Evolutionary conservation across 306 rosid species (phyloP).

Genomic region (Potentilla sterilis): DNA sequence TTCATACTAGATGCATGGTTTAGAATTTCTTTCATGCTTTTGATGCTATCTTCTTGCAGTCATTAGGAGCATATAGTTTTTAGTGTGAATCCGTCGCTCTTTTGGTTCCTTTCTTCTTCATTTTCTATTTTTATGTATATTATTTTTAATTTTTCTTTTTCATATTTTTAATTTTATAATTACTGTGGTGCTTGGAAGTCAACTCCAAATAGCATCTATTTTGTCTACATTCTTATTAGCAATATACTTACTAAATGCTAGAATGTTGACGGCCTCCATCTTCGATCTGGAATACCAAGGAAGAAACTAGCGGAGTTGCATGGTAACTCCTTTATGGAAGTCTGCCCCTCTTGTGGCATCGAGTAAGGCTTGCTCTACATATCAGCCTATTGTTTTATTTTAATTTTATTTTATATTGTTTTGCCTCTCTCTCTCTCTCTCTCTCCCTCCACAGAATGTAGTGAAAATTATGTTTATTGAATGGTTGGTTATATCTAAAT

Average conservation of each 20-base stretch:
- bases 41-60: neutral
- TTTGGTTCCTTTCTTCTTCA: neutral
- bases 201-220: neutral
- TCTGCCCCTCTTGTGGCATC: conserved; percentile 82
- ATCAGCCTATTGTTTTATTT: neutral
- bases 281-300: conserved; percentile 96
- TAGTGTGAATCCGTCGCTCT: neutral
- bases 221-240: neutral
- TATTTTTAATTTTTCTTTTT: too few species aligned
- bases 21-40: conserved; percentile 7
- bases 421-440: neutral
- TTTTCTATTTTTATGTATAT: neutral
- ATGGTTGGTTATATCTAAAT: neutral
- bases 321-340: conserved; percentile 96
- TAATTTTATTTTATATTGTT: neutral
- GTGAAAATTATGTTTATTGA: conserved; percentile 9
- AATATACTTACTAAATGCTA: conserved; percentile 34
- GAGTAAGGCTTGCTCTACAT: conserved; percentile 62
- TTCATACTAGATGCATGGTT: neutral
- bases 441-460: conserved; percentile 2
- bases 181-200: conserved; percentile 1
- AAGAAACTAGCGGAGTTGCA: conserved; percentile 93
- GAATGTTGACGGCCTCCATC: conserved; percentile 99
- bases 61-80: neutral
- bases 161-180: too few species aligned